phyloP scores from a whole-genome alignment of 2,329 filamentous ascomycete genomes.

The Laburnicola sp. region DNA sequence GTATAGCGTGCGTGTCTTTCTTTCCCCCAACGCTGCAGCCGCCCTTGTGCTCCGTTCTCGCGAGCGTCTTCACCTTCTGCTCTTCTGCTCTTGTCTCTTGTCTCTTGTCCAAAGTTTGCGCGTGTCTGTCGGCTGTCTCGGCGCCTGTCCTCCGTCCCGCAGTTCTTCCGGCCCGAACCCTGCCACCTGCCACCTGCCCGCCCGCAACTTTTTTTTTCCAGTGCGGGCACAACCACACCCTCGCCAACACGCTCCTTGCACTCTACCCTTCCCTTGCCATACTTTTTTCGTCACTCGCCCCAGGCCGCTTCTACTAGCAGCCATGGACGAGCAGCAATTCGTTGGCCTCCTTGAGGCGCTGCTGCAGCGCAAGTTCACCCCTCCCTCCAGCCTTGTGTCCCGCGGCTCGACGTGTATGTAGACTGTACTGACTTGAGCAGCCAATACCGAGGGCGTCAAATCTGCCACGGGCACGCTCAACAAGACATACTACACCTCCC shows the following conservation, averaged over 20 bases:
- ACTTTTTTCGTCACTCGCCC: conserved; percentile 14
- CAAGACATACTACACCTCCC: conserved; percentile 88
- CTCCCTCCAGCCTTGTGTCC: conserved; percentile 9
- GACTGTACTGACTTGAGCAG: conserved; percentile 55
- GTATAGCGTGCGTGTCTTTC: no score
- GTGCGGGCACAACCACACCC: conserved; percentile 10
- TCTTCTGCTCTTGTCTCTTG: no score
- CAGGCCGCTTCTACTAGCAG: conserved; percentile 12
- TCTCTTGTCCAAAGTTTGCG: not conserved
- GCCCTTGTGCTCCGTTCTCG: no score
- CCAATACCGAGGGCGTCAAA: conserved; percentile 77
- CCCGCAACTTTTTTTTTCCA: conserved; percentile 5
- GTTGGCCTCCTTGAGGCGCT: conserved; percentile 84
- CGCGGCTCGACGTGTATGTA: not conserved
- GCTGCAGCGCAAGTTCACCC: conserved; percentile 73
- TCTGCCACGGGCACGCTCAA: conserved; percentile 86
- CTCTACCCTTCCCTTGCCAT: not conserved
- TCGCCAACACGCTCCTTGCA: conserved; percentile 3
- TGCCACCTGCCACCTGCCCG: not conserved
- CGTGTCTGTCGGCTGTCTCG: not conserved
- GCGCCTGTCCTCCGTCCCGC: not conserved
- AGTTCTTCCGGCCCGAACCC: conserved; percentile 3
- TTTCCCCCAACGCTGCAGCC: no score
- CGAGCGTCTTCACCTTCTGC: no score
- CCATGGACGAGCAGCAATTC: conserved; percentile 82